Conservation (phyloP, 164 flowering plant genomes). For the Magnolia changhungtana region DNA sequence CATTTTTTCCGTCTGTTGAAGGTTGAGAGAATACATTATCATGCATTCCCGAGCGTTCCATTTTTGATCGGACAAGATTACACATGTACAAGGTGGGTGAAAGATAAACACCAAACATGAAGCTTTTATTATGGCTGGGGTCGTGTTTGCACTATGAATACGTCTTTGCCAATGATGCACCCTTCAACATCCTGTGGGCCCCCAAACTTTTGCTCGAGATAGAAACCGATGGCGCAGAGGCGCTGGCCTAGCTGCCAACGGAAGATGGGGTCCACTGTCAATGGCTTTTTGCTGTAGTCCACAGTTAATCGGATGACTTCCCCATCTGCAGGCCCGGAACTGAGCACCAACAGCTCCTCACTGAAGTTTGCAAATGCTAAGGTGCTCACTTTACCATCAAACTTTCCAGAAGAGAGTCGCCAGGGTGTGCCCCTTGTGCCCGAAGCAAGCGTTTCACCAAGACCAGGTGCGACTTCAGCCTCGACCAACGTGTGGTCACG, state of each 20-base stretch:
- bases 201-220: slow-evolving; percentile 77
- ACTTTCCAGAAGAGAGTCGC: slow-evolving; percentile 73
- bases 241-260: slow-evolving; percentile 71
- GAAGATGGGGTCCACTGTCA: slow-evolving; percentile 59
- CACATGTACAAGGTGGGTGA: too few species aligned
- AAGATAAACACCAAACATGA: too few species aligned
- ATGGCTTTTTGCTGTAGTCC: slow-evolving; percentile 82
- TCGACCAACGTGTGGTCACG: slow-evolving; percentile 53
- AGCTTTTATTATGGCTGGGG: slow-evolving; percentile 52
- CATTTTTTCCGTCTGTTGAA: too few species aligned
- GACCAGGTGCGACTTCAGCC: slow-evolving; percentile 93
- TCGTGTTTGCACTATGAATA: slow-evolving; percentile 76
- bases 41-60: too few species aligned
- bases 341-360: slow-evolving; percentile 60
- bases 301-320: slow-evolving; percentile 59
- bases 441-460: slow-evolving; percentile 94
- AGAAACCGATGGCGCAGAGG: slow-evolving; percentile 69
- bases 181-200: slow-evolving; percentile 95
- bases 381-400: slow-evolving; percentile 64
- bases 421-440: slow-evolving; percentile 97
- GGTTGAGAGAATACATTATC: too few species aligned
- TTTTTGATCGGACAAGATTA: too few species aligned
- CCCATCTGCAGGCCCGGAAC: slow-evolving; percentile 71
- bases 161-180: slow-evolving; percentile 71
- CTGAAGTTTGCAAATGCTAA: slow-evolving; percentile 92